A percentile compares a stretch with the other conserved stretches of the same genome.
phyloP scores from a whole-genome alignment of 345 rosid species.

The Angophora floribunda region DNA sequence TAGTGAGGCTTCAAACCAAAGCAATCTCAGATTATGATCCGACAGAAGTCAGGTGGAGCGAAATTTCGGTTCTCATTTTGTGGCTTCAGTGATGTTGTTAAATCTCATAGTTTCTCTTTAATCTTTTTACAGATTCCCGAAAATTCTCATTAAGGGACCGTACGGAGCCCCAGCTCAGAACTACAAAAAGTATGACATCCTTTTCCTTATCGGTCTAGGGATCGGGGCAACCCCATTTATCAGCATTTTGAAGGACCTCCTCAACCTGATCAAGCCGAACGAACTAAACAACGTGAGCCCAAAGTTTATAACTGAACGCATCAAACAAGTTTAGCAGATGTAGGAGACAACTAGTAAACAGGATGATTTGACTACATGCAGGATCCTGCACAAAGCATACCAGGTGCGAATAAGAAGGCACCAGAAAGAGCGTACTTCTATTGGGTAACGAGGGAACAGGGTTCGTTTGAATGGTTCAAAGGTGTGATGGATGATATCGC shows the following conservation, averaged over 20 bases:
- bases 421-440: slow-evolving; percentile 93
- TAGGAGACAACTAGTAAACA: not conserved
- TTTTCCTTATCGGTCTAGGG: slow-evolving; percentile 78
- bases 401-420: slow-evolving; percentile 14
- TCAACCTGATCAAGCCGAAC: slow-evolving; percentile 45
- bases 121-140: slow-evolving; percentile 50
- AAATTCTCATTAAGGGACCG: slow-evolving; percentile 73
- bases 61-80: not conserved
- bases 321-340: not conserved
- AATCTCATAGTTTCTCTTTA: not conserved
- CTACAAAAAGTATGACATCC: slow-evolving; percentile 66
- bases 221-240: slow-evolving; percentile 97
- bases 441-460: slow-evolving; percentile 97
- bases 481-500: slow-evolving; percentile 99
- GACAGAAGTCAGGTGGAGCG: slow-evolving; percentile 29
- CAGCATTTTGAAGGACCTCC: slow-evolving; percentile 85
- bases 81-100: not conserved
- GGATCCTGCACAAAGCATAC: not conserved
- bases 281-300: slow-evolving; percentile 20
- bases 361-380: not conserved
- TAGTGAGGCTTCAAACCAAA: slow-evolving; percentile 69
- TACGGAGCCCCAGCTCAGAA: slow-evolving; percentile 96
- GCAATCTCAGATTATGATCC: slow-evolving; percentile 25
- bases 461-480: slow-evolving; percentile 96
- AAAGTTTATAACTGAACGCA: not conserved